A percentile compares a stretch with the other conserved stretches of the same genome.
Evolutionary conservation across 495 filamentous ascomycete genomes (phyloP).

Genomic region (Penicillium desertorum): DNA sequence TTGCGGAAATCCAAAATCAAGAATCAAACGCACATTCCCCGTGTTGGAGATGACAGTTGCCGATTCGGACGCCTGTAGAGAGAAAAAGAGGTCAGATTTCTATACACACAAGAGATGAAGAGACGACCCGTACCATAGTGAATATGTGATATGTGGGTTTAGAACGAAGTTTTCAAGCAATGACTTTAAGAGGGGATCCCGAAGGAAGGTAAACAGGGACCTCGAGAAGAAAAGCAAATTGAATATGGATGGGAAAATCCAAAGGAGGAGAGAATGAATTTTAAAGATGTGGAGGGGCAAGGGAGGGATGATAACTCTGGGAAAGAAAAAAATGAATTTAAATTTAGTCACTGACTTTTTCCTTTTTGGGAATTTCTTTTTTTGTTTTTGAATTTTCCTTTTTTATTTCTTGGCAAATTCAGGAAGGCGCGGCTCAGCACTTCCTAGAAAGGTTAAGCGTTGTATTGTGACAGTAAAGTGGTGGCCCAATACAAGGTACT

Average conservation of each 20-base stretch:
- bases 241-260: slow-evolving; percentile 27
- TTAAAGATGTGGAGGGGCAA: slow-evolving; percentile 30
- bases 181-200: slow-evolving; percentile 17
- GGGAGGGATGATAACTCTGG: slow-evolving; percentile 15
- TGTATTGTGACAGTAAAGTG: slow-evolving; percentile 13
- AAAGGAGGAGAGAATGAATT: slow-evolving; percentile 29
- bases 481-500: not conserved
- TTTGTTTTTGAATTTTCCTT: not conserved
- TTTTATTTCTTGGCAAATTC: slow-evolving; percentile 8
- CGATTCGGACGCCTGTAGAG: slow-evolving; percentile 42
- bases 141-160: slow-evolving; percentile 44
- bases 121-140: slow-evolving; percentile 42
- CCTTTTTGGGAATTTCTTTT: slow-evolving; percentile 11
- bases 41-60: slow-evolving; percentile 66
- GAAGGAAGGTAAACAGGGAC: slow-evolving; percentile 15
- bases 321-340: slow-evolving; percentile 28
- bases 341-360: slow-evolving; percentile 33
- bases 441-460: slow-evolving; percentile 13
- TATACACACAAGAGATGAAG: not conserved
- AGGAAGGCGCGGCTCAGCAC: slow-evolving; percentile 22
- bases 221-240: slow-evolving; percentile 12
- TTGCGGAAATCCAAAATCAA: slow-evolving; percentile 37
- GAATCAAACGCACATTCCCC: slow-evolving; percentile 60
- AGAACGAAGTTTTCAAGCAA: slow-evolving; percentile 29
- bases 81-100: slow-evolving; percentile 14